Base-by-base conservation (phyloP, 257 asterid genomes). In the Anisodus tanguticus region DNA sequence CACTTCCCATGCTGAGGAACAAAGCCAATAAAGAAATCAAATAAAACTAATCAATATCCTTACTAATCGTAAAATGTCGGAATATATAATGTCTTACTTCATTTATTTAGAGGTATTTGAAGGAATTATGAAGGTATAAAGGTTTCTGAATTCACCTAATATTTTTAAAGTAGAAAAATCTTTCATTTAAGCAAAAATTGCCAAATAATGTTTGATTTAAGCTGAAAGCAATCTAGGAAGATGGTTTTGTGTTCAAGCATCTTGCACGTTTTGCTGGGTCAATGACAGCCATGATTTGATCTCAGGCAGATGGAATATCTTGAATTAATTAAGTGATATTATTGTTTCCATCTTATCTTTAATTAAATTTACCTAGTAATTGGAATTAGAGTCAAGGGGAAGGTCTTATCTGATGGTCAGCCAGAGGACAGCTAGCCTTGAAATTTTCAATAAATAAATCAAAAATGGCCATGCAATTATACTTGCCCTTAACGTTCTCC, bases 221-320 rank as follows among this genome's bases (percentile, higher is more conserved):
- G 81, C 26, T 26, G 47, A 76, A 76, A 53, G 82, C 47, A 53
- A 53, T 77, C 17, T 53, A 8, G 9, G 80, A 3, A 53, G 66
- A 77, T 53, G 6, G 15, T 77, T 53, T 77, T 53, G 6, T 31
- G 82, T 54, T 77, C 64, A 77, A 31, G 82, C 82, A 54, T 77
- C 82, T 53, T 13, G 82, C 82, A 77, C 82, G 82, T 77, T 53
- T 5, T 59, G 66, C 10, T n/a, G 66, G 66, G 9, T 59, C 12
- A 8, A 15, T 31, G 49, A 77, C 66, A 77, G 82, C 11, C 82
- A 53, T 77, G 64, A 26, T 69, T 77, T 53, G 15, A 31, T 53
- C 4, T 26, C 10, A 77, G 64, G 64, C 45, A 77, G 17, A 77
- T 77, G 82, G 82, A 53, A 77, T 53, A 77, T 77, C 47, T 77